These are phyloP conservation scores for Didymella exigua DNA, from an alignment of 2,329 filamentous ascomycete species.

Conservation along the genomic window DNA sequence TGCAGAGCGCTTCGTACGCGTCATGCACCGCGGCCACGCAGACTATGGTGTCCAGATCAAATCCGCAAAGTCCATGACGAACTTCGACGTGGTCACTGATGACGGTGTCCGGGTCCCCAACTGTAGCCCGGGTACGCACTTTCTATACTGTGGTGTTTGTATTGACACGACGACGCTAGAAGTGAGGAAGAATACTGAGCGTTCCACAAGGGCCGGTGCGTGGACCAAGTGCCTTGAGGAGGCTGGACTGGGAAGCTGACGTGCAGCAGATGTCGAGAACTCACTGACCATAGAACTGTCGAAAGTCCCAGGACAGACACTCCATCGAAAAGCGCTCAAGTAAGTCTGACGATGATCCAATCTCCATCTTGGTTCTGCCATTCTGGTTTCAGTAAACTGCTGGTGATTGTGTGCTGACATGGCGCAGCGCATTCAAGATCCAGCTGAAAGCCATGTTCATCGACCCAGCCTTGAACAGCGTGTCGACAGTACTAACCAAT, in stretches of 20 bases:
- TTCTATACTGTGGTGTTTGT: constrained; percentile 86
- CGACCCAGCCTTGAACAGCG: constrained; percentile 77
- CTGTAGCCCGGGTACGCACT: constrained; percentile 57
- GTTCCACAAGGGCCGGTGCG: constrained; percentile 57
- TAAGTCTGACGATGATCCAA: constrained; percentile 51
- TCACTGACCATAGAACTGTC: constrained; percentile 80
- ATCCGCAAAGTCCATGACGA: constrained; percentile 78
- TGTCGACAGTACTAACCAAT: constrained; percentile 72
- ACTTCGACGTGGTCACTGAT: constrained; percentile 74
- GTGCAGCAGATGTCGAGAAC: constrained; percentile 62
- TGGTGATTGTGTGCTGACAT: constrained; percentile 11
- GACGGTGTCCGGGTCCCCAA: constrained; percentile 43
- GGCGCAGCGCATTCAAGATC: constrained; percentile 71
- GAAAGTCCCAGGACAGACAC: constrained; percentile 74
- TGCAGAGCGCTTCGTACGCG: constrained; percentile 73
- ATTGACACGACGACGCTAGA: constrained; percentile 79
- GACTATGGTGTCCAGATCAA: constrained; percentile 83
- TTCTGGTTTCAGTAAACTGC: background rate
- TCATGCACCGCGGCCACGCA: constrained; percentile 79
- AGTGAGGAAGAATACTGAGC: constrained; percentile 70
- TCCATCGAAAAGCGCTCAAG: constrained; percentile 76
- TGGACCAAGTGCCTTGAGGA: background rate
- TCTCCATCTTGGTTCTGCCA: background rate
- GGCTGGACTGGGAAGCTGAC: constrained; percentile 17
- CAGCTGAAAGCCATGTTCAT: constrained; percentile 85